Percentiles rank a stretch among this genome's conserved stretches.
Evolutionary conservation across 768 basidiomycete species (phyloP).

Genomic region (Nidularia pulvinata): DNA sequence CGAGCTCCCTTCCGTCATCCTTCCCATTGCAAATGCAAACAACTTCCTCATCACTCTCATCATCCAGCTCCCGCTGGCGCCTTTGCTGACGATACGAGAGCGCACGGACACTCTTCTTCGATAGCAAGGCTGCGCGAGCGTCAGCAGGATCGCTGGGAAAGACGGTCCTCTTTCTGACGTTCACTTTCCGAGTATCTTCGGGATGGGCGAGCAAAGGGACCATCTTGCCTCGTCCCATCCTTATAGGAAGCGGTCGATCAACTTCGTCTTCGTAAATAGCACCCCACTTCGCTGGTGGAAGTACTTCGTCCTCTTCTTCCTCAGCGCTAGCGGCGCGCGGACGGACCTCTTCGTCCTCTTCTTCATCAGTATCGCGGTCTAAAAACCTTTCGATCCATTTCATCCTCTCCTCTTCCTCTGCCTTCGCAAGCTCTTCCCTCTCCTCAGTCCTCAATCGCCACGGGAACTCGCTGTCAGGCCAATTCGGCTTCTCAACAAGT

Average conservation of each 20-base stretch:
- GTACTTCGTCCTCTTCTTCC: conserved; percentile 25
- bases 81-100: conserved; percentile 53
- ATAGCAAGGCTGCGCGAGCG: conserved; percentile 70
- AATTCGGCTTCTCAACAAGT: conserved; percentile 57
- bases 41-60: conserved; percentile 43
- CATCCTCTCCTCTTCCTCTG: conserved; percentile 60
- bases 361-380: conserved; percentile 70
- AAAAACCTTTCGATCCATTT: conserved; percentile 71
- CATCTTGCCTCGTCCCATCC: conserved; percentile 59
- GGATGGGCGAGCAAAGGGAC: conserved; percentile 50
- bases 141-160: conserved; percentile 75
- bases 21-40: conserved; percentile 67
- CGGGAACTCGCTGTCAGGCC: conserved; percentile 80
- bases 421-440: conserved; percentile 46
- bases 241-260: conserved; percentile 22
- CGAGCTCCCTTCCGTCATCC: conserved; percentile 74
- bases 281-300: conserved; percentile 23
- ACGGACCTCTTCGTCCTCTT: conserved; percentile 40
- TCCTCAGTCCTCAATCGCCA: conserved; percentile 69
- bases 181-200: conserved; percentile 15
- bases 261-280: conserved; percentile 22
- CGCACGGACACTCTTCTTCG: conserved; percentile 68
- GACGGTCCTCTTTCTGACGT: conserved; percentile 23
- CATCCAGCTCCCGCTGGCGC: conserved; percentile 26
- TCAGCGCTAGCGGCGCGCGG: conserved; percentile 7